Conservation (phyloP, 169 alveolate species). For the Babesia sp. region DNA sequence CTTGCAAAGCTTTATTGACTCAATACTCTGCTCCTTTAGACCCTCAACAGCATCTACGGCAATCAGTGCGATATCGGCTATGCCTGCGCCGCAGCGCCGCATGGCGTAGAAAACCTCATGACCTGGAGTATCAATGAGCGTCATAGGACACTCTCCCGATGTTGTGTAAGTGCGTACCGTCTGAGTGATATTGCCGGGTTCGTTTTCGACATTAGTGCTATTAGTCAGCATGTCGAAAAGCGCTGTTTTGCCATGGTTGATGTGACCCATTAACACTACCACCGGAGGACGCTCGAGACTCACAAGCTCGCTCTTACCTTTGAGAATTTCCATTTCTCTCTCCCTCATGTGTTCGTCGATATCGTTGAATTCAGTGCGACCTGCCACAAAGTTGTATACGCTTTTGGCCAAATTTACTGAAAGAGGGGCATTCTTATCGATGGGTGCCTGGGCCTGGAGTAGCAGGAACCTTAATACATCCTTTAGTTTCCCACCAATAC, state of each 20-base stretch:
- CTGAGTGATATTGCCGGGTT: constrained; percentile 26
- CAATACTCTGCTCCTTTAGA: constrained; percentile 38
- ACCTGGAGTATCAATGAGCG: constrained; percentile 66
- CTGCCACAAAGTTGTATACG: constrained; percentile 33
- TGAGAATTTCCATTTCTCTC: constrained; percentile 20
- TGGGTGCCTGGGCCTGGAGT: constrained; percentile 32
- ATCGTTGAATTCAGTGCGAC: constrained; percentile 27
- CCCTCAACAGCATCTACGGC: constrained; percentile 52
- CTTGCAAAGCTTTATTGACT: constrained; percentile 36
- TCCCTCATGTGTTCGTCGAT: constrained; percentile 17
- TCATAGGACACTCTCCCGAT: constrained; percentile 22
- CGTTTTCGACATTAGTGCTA: not conserved
- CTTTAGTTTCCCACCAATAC: constrained; percentile 51
- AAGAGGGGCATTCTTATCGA: constrained; percentile 16
- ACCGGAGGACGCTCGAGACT: constrained; percentile 48
- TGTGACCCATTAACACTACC: constrained; percentile 61
- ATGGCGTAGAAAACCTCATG: constrained; percentile 50
- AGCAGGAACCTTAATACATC: constrained; percentile 32
- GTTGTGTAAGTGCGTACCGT: constrained; percentile 14
- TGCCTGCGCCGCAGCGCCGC: constrained; percentile 30
- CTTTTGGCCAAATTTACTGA: constrained; percentile 44
- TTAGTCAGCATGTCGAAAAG: constrained; percentile 43
- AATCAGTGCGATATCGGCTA: constrained; percentile 57
- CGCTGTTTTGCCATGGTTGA: constrained; percentile 51
- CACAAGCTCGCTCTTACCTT: constrained; percentile 23